Evolutionary conservation across 331 rosid genomes (phyloP).

Genomic region (Arachis monticola): DNA sequence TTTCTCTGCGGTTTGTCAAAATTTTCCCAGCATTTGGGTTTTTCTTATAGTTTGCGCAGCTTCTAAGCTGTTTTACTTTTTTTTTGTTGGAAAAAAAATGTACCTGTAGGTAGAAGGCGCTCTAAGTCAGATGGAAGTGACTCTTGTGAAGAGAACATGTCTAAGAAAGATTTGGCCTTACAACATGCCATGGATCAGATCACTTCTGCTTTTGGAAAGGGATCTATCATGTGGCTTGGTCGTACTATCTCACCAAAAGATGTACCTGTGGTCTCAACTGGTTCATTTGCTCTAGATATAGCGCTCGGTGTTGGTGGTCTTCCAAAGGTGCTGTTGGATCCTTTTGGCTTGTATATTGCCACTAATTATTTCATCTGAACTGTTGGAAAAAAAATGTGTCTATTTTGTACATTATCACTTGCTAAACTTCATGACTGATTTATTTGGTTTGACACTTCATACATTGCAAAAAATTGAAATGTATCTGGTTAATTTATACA

Average conservation of each 20-base stretch:
- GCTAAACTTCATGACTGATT: neutral
- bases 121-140: conserved; percentile 75
- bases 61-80: neutral
- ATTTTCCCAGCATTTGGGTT: neutral
- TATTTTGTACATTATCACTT: neutral
- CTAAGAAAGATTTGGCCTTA: conserved; percentile 80
- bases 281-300: conserved; percentile 84
- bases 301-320: conserved; percentile 91
- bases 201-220: conserved; percentile 81
- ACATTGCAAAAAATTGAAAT: neutral
- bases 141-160: conserved; percentile 66
- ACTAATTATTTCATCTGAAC: conserved; percentile 24
- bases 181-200: conserved; percentile 92
- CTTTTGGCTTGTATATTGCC: neutral
- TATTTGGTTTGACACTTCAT: conserved; percentile 10
- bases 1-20: neutral
- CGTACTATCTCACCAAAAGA: conserved; percentile 54
- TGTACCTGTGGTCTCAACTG: conserved; percentile 80
- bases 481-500: conserved; percentile 21
- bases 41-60: conserved; percentile 16
- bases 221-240: conserved; percentile 97
- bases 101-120: conserved; percentile 60
- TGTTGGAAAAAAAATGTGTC: neutral
- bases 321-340: conserved; percentile 67
- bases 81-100: neutral